phyloP scores from a whole-genome alignment of 371 early-diverging fungal species.

The Mortierella sp. region DNA sequence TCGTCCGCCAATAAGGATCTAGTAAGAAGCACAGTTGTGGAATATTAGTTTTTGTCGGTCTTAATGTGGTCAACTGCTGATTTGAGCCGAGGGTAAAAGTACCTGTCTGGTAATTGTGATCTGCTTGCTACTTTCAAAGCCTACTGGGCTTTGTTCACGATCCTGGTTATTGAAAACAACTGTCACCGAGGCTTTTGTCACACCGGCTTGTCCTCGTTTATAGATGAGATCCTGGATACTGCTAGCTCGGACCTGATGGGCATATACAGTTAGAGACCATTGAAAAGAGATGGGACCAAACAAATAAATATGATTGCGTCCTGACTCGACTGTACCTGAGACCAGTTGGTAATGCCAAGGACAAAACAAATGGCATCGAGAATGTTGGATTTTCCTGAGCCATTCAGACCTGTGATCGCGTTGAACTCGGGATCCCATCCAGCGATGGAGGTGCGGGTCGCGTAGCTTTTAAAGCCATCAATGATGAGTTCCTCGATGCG shows the following conservation, averaged over 20 bases:
- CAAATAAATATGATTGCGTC: not conserved
- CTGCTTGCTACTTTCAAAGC: constrained; percentile 87
- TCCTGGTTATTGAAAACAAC: constrained; percentile 96
- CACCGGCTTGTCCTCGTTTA: constrained; percentile 97
- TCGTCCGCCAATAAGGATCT: constrained; percentile 91
- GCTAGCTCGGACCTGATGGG: constrained; percentile 87
- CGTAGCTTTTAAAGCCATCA: constrained; percentile 99
- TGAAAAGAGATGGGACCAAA: constrained; percentile 4
- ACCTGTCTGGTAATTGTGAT: constrained; percentile 97
- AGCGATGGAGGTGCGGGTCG: constrained; percentile 92
- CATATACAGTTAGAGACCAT: not conserved
- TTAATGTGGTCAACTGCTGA: not conserved
- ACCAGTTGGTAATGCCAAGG: constrained; percentile 93
- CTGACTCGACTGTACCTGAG: constrained; percentile 66
- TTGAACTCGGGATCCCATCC: constrained; percentile 98
- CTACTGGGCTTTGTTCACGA: constrained; percentile 86
- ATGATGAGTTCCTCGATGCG: constrained; percentile 95
- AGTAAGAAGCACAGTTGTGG: not conserved
- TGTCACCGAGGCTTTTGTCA: constrained; percentile 96
- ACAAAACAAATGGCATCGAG: constrained; percentile 99
- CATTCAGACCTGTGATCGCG: constrained; percentile 99
- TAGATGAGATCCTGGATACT: constrained; percentile 97
- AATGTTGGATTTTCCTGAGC: constrained; percentile 99
- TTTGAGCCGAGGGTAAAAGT: constrained; percentile 8
- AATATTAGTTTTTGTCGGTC: not conserved